phyloP scores from a whole-genome alignment of 2,329 filamentous ascomycete genomes.

The Kalmusia sp. region DNA sequence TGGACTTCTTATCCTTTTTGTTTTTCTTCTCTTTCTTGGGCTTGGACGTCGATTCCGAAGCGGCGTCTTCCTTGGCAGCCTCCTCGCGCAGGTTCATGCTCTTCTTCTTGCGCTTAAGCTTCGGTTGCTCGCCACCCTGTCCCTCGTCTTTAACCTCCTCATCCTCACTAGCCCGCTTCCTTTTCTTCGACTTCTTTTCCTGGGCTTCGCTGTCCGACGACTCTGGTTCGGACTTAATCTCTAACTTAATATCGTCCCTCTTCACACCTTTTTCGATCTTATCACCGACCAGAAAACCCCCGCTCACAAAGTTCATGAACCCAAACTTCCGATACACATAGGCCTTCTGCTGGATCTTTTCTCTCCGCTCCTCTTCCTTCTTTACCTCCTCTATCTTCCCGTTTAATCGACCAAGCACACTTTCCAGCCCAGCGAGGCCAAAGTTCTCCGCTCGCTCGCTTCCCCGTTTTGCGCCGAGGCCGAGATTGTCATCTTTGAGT shows the following conservation, averaged over 20 bases:
- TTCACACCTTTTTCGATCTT: constrained; percentile 61
- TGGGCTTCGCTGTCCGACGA: constrained; percentile 38
- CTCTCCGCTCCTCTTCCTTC: constrained; percentile 71
- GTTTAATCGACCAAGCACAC: constrained; percentile 86
- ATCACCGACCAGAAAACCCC: constrained; percentile 74
- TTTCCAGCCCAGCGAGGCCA: constrained; percentile 85
- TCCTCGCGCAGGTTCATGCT: constrained; percentile 41
- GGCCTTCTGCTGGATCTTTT: constrained; percentile 73
- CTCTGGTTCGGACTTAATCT: constrained; percentile 51
- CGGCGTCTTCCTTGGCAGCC: constrained; percentile 28
- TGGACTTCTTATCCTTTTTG: constrained; percentile 32
- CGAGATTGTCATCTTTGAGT: constrained; percentile 90
- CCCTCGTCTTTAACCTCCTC: constrained; percentile 41
- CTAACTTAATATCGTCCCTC: constrained; percentile 47
- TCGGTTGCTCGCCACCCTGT: constrained; percentile 29
- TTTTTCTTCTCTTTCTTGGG: constrained; percentile 45
- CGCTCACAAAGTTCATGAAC: constrained; percentile 82
- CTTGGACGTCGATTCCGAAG: constrained; percentile 19
- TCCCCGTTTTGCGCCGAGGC: constrained; percentile 81
- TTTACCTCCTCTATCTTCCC: constrained; percentile 80
- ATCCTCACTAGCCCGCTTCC: constrained; percentile 39
- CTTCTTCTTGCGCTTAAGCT: constrained; percentile 48
- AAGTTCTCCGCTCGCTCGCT: constrained; percentile 75
- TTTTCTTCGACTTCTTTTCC: constrained; percentile 39
- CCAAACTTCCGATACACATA: constrained; percentile 81